phyloP scores from a whole-genome alignment of 2,329 filamentous ascomycete genomes.

The Dothistroma pini region DNA sequence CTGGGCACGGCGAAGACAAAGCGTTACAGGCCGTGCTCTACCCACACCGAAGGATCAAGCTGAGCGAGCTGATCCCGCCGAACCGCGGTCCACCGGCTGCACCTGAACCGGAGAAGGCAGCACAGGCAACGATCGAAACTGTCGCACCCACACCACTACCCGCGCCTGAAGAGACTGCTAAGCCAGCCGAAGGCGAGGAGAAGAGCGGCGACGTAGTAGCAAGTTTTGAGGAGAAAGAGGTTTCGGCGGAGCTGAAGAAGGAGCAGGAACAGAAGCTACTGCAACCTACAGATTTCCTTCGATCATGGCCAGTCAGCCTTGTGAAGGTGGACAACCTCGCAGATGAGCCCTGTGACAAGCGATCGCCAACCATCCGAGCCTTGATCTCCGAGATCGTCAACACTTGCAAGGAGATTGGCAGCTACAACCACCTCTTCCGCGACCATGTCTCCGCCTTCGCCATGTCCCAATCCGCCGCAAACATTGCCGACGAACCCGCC shows the following conservation, averaged over 20 bases:
- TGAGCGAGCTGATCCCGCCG: constrained; percentile 78
- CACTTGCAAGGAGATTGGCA: constrained; percentile 95
- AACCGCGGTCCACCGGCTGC: constrained; percentile 43
- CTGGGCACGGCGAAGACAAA: constrained; percentile 68
- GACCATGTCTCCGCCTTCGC: constrained; percentile 98
- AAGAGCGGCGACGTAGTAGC: constrained; percentile 93
- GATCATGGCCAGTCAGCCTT: constrained; percentile 86
- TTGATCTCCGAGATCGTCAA: constrained; percentile 98
- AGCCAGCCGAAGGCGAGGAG: constrained; percentile 54
- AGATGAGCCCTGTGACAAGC: constrained; percentile 86
- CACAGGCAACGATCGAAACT: constrained; percentile 46
- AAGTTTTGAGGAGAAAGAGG: constrained; percentile 91
- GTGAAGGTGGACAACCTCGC: constrained; percentile 91
- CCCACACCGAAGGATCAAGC: constrained; percentile 88
- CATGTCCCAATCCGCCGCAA: constrained; percentile 90
- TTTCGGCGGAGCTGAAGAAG: constrained; percentile 53
- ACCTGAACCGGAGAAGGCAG: constrained; percentile 50
- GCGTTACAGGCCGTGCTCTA: constrained; percentile 91
- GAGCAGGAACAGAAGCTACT: constrained; percentile 44
- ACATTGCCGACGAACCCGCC: constrained; percentile 89
- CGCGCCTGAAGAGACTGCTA: constrained; percentile 24
- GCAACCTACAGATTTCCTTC: constrained; percentile 86
- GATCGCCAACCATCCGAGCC: constrained; percentile 82
- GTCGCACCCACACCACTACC: constrained; percentile 1
- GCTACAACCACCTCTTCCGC: constrained; percentile 88